Evolutionary conservation across 2,329 filamentous ascomycete genomes (phyloP), one percentile per base, ranked within the genome.

Genomic region (Volutella citrinella): DNA sequence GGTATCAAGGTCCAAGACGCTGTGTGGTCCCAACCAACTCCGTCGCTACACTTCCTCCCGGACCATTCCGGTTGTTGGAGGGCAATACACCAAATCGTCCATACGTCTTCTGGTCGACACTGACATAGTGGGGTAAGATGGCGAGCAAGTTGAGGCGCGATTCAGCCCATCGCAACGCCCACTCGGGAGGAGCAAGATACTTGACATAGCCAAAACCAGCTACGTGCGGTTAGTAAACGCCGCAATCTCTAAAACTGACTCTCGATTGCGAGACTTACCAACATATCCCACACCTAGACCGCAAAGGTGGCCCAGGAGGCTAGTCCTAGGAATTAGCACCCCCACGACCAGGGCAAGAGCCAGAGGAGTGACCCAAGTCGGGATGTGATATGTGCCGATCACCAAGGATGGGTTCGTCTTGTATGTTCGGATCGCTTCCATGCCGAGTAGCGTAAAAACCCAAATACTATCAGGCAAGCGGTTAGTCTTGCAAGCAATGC

Each of bases 101-200:
- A 54, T 91, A 95, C 6, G 87, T 95, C 72, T 95, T 96, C 63
- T 95, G 90, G 55, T 97, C 91, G 12, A 96, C 82, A 36, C 87
- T 94, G 29, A 97, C 84, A 54, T 95, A 97, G 63, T 95, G 87
- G 27, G 91, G 91, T 17, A 97, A 65, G 39, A 88, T 75, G 14
- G 81, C 86, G 15, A 95, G 71, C 9, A 97, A 72, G 55, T 95
- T 93, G 40, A 97, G 67, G 58, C 91, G 94, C 13, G 78, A 79
- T 65, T 98, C 93, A 35, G 96, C 74, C 81, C 85, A 97, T 46
- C 89, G 77, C 36, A 97, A 70, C 18, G 84, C 76, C 75, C 84
- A 86, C 64, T 97, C 93, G 3, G 88, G 90, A 15, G 93, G 93
- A 12, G 88, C 86, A 24, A 97, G 74, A 55, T 94, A 84, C 60